Evolutionary conservation across 495 filamentous ascomycete species (phyloP).

Genomic region (Penicillium roqueforti): DNA sequence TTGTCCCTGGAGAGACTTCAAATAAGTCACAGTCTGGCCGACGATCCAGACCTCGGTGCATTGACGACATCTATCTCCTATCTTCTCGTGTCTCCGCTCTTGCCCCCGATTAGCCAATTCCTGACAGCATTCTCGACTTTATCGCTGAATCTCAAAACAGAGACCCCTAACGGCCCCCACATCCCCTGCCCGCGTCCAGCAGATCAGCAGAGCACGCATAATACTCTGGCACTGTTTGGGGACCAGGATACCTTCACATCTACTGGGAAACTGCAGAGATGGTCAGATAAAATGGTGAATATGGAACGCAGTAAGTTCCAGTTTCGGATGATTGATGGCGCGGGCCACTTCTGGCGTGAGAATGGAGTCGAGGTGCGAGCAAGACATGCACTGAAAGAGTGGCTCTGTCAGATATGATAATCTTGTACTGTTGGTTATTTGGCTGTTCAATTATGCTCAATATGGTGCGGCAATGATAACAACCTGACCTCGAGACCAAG

Average conservation of each 20-base stretch:
- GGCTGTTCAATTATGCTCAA: background rate
- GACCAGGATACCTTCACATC: conserved; percentile 70
- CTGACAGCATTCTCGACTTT: conserved; percentile 50
- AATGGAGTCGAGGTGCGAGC: conserved; percentile 54
- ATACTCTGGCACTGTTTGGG: conserved; percentile 73
- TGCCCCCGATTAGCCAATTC: conserved; percentile 58
- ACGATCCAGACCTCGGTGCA: conserved; percentile 10
- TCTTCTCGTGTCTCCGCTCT: conserved; percentile 75
- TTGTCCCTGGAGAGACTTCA: conserved; percentile 18
- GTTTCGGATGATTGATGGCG: conserved; percentile 57
- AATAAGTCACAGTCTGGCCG: background rate
- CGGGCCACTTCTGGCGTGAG: conserved; percentile 84
- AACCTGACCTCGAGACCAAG: no score
- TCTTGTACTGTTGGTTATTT: background rate
- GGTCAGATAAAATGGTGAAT: conserved; percentile 57
- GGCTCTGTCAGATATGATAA: conserved; percentile 30
- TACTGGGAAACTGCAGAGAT: conserved; percentile 59
- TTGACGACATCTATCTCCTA: conserved; percentile 50
- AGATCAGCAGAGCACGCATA: conserved; percentile 51
- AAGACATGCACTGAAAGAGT: conserved; percentile 40
- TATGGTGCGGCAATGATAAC: no score
- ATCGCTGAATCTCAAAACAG: conserved; percentile 26
- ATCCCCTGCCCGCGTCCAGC: conserved; percentile 40
- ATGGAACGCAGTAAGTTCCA: conserved; percentile 42
- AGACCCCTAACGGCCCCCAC: conserved; percentile 23